These are phyloP conservation scores for Lyophyllum shimeji DNA, from an alignment of 768 basidiomycete genomes.

Conservation along the genomic window DNA sequence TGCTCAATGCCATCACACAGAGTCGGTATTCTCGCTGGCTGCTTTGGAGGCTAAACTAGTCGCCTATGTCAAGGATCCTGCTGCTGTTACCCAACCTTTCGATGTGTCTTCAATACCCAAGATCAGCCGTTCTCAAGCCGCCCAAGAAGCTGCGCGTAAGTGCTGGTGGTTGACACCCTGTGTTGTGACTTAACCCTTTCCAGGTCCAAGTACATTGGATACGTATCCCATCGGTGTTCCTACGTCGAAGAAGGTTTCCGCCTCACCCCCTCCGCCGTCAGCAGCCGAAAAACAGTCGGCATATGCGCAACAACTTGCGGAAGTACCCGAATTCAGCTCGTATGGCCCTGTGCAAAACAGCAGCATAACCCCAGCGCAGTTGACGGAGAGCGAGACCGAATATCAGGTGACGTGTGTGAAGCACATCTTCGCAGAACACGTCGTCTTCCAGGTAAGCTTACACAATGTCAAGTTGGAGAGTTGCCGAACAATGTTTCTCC, in stretches of 20 bases:
- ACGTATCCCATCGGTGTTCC: conserved; percentile 82
- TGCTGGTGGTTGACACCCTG: background rate
- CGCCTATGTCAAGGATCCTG: conserved; percentile 87
- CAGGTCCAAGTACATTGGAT: conserved; percentile 85
- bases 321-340: conserved; percentile 79
- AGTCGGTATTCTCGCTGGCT: conserved; percentile 90
- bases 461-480: background rate
- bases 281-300: conserved; percentile 87
- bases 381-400: conserved; percentile 97
- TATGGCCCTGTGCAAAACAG: conserved; percentile 91
- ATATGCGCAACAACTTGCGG: conserved; percentile 82
- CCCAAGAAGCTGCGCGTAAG: conserved; percentile 86
- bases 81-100: conserved; percentile 71
- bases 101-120: conserved; percentile 87
- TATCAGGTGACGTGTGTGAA: conserved; percentile 97
- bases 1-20: conserved; percentile 41
- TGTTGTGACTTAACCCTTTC: conserved; percentile 8
- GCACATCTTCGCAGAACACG: conserved; percentile 92
- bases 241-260: conserved; percentile 51
- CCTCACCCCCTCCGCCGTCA: conserved; percentile 72
- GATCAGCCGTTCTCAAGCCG: conserved; percentile 90
- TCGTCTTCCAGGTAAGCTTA: conserved; percentile 89
- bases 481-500: background rate
- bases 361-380: conserved; percentile 70
- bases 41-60: conserved; percentile 90